These are phyloP conservation scores for Clarireedia sp. DNA, from an alignment of 2,329 filamentous ascomycete genomes.

Conservation along the genomic window DNA sequence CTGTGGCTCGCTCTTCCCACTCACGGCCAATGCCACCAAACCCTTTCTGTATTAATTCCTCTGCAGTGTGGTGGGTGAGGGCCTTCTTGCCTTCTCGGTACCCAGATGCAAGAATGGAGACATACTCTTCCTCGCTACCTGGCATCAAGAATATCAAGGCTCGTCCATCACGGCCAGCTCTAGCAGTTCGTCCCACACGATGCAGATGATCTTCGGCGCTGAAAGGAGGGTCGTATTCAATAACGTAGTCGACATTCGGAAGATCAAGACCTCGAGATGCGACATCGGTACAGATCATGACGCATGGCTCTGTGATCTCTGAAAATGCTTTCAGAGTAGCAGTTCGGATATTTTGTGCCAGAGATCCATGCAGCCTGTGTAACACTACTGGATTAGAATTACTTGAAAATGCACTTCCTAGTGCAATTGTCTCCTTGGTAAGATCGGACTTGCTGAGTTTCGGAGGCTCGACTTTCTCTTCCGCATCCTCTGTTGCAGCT, in stretches of 20 bases:
- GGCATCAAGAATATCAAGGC: constrained; percentile 86
- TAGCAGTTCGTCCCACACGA: constrained; percentile 87
- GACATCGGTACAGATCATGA: constrained; percentile 91
- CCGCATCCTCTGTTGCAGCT: constrained; percentile 29
- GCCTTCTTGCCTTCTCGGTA: constrained; percentile 48
- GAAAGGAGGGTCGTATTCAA: constrained; percentile 96
- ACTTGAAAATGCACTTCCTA: constrained; percentile 65
- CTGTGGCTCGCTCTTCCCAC: constrained; percentile 60
- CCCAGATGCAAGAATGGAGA: constrained; percentile 42
- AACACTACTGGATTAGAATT: constrained; percentile 70
- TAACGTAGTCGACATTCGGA: constrained; percentile 85
- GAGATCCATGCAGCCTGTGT: constrained; percentile 84
- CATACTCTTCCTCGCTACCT: constrained; percentile 86
- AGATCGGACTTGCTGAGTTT: constrained; percentile 27
- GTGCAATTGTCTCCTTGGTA: constrained; percentile 55
- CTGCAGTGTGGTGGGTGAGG: constrained; percentile 54
- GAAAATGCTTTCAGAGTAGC: constrained; percentile 77
- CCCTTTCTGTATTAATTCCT: constrained; percentile 60
- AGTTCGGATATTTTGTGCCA: constrained; percentile 80
- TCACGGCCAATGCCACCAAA: constrained; percentile 45
- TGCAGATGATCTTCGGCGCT: constrained; percentile 90
- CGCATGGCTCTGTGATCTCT: constrained; percentile 61
- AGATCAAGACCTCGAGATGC: constrained; percentile 92
- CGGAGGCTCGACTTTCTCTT: constrained; percentile 29
- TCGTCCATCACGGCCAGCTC: constrained; percentile 80